Percentiles rank a stretch among this genome's conserved stretches.
These are phyloP conservation scores for Lepidium sativum DNA, from an alignment of 345 rosid species.

Conservation along the genomic window DNA sequence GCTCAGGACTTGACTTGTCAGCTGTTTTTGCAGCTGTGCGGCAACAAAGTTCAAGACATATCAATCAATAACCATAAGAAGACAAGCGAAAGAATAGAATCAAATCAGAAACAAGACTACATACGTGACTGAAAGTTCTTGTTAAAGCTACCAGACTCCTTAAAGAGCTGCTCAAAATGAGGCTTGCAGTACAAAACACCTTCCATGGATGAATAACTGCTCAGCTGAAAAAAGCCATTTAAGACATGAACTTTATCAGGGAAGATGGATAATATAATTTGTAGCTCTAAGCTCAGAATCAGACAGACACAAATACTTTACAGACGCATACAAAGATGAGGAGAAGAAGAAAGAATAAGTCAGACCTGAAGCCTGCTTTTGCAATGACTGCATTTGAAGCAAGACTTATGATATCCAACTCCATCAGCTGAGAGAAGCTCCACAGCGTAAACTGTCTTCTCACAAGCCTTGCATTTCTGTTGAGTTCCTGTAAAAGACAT, in stretches of 20 bases:
- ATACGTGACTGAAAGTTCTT: constrained; percentile 42
- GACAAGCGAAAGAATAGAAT: background rate
- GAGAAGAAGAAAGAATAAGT: background rate
- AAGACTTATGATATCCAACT: constrained; percentile 64
- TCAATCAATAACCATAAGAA: background rate
- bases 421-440: constrained; percentile 79
- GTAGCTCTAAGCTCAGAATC: background rate
- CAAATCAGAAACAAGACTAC: constrained; percentile 1
- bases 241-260: constrained; percentile 9
- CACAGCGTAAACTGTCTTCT: constrained; percentile 60
- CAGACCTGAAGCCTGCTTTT: constrained; percentile 59
- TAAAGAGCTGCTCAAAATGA: constrained; percentile 79
- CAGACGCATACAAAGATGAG: background rate
- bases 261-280: too few relatives aligned
- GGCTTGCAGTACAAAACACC: constrained; percentile 79
- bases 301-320: background rate
- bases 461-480: constrained; percentile 77
- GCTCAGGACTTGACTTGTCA: constrained; percentile 33
- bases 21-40: constrained; percentile 39
- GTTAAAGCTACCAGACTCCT: constrained; percentile 45
- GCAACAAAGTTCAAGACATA: background rate
- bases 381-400: constrained; percentile 92
- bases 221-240: constrained; percentile 34
- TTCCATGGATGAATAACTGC: constrained; percentile 61
- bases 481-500: constrained; percentile 58